Conservation (phyloP, 306 rosid species). For the Acacia acuminata region DNA sequence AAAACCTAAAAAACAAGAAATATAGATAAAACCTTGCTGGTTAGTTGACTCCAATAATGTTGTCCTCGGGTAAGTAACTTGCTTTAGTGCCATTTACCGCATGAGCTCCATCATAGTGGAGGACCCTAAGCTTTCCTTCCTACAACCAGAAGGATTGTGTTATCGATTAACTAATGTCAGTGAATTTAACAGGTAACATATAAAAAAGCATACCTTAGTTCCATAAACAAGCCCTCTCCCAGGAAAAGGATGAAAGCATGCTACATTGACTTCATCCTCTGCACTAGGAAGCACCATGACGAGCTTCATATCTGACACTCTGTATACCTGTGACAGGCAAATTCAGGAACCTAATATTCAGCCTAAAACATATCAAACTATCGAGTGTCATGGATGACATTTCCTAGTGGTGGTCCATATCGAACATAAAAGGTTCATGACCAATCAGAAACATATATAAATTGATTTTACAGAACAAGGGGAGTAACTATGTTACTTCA, state of each 20-base stretch:
- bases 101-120: conserved; percentile 44
- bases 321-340: conserved; percentile 70
- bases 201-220: conserved; percentile 66
- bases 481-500: background rate
- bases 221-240: conserved; percentile 99
- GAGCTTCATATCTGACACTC: conserved; percentile 97
- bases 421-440: conserved; percentile 7
- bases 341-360: conserved; percentile 22
- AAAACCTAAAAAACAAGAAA: conserved; percentile 26
- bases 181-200: conserved; percentile 3
- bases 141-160: conserved; percentile 41
- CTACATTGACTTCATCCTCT: conserved; percentile 98
- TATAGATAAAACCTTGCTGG: conserved; percentile 41
- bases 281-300: conserved; percentile 98
- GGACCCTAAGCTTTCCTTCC: conserved; percentile 96
- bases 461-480: conserved; percentile 11
- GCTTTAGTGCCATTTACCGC: conserved; percentile 42
- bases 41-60: conserved; percentile 41
- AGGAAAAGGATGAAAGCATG: conserved; percentile 95
- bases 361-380: conserved; percentile 26
- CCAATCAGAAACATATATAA: conserved; percentile 18
- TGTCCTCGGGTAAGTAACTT: conserved; percentile 56
- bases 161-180: conserved; percentile 15
- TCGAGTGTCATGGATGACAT: conserved; percentile 6
- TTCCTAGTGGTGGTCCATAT: conserved; percentile 5